Evolutionary conservation across 352 stramenopile species (phyloP), one percentile per base, ranked within the genome.

Genomic region (Globisporangium emineosum): DNA sequence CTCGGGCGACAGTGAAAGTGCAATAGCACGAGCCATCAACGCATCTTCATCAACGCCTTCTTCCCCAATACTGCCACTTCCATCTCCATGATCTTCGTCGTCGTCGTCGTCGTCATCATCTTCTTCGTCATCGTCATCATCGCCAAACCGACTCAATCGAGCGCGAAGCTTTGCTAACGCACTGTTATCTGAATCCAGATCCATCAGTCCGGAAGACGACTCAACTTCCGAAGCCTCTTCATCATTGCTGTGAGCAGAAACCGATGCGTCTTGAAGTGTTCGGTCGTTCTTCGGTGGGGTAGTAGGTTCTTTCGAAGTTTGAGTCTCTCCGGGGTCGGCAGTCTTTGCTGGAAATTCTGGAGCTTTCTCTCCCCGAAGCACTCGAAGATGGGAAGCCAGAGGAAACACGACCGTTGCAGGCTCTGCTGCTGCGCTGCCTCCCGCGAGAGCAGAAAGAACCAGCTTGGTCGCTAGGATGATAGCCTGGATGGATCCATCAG

Each of bases 1-100:
- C 67, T 94, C 88, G 1, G 88, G 83, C 3, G 88, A 96, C 4
- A 96, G 68, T 7, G 88, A 96, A n/a, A 96, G 72, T 5, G 88
- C 88, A 45, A 96, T 96, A 33, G 88, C 88, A 55, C 86, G 77
- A 17, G 88, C 88, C 88, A 96, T 96, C n/a, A 96, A 65, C 13
- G 83, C 88, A 58, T 96, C 88, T 78, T 96, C 88, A 66, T 96
- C 87, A 27, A 93, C 82, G 5, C 81, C 84, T 79, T 91, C 84
- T 60, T 79, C 79, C 19, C 76, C 75, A 51, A 77, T 71, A 40
- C 72, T 86, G 7, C 73, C 73, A 21, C 71, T 73, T 37, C 76
- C 80, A 63, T 86, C 72, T 45, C 70, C 72, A 27, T 79, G 67
- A 50, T 81, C 68, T 42, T 86, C 75, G 0, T 89, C 80, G 5